Evolutionary conservation across 2,329 filamentous ascomycete species (phyloP), one percentile per base, ranked within the genome.

Genomic region (Talaromyces sp.): DNA sequence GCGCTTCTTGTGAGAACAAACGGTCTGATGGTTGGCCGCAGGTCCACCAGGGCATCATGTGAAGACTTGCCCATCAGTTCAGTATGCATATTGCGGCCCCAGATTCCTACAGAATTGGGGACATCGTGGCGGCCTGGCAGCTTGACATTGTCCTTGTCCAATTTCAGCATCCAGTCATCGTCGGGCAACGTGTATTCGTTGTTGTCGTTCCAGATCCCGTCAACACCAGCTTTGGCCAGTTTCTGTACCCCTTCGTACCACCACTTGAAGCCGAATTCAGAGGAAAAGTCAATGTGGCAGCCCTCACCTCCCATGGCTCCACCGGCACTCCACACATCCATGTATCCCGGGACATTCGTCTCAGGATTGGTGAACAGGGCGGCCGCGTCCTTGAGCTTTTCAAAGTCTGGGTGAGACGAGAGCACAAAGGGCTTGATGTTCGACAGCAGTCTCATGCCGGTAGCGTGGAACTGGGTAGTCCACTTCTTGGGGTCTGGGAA

Each of bases 171-270:
- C 88, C 88, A 90, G 26, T 82, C 78, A 62, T 91, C 88, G 62
- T 84, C 79, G 0, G 85, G 81, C 2, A 89, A 80, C 0, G 84
- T 86, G 70, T 90, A 91, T 71, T 91, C 88, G 65, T 90, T 91
- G 73, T 91, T 91, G 70, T 91, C 88, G 65, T 91, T 91, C 88
- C 89, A 91, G 75, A 90, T 89, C 54, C 82, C 87, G 65, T 90
- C 87, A 59, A 91, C 87, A 0, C 88, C 88, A 9, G 84, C 75
- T 27, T 82, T 75, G 58, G 84, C 84, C 1, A 91, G 78, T 55
- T 80, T 81, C 61, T 83, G 81, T 9, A 89, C 84, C 1, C 88
- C 88, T 0, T 89, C 78, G 62, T 84, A 88, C 89, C 89, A 91
- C 86, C 87, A 91, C 17, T 85, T 76, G 67, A 85, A 90, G 0